phyloP scores from a whole-genome alignment of 2,329 filamentous ascomycete species.

The Apiospora marii region DNA sequence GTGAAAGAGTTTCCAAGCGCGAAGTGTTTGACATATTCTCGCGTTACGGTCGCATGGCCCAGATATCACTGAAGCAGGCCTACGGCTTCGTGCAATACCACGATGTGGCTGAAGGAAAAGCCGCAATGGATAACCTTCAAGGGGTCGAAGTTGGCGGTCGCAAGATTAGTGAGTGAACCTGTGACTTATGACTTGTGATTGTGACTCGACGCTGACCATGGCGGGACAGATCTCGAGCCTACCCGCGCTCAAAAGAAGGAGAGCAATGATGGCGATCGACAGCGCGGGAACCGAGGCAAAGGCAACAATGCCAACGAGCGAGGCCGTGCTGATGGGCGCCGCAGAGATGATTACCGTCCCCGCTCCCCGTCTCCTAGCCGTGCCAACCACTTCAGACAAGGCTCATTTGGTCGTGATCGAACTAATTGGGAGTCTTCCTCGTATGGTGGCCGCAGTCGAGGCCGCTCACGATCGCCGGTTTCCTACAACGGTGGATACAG shows the following conservation, averaged over 20 bases:
- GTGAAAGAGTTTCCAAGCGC: slow-evolving; percentile 90
- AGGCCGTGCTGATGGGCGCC: slow-evolving; percentile 35
- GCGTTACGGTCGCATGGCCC: slow-evolving; percentile 83
- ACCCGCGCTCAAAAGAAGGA: slow-evolving; percentile 87
- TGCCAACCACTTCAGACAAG: slow-evolving; percentile 44
- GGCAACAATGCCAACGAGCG: slow-evolving; percentile 60
- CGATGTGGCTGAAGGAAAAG: slow-evolving; percentile 74
- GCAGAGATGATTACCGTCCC: slow-evolving; percentile 39
- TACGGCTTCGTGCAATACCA: slow-evolving; percentile 98
- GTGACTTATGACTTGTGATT: slow-evolving; percentile 40
- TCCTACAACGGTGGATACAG: slow-evolving; percentile 62
- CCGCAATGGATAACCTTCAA: slow-evolving; percentile 80
- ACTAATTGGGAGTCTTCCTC: slow-evolving; percentile 36
- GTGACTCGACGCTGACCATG: not conserved
- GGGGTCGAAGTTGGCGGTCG: slow-evolving; percentile 85
- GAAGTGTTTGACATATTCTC: slow-evolving; percentile 94
- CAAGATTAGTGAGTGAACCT: slow-evolving; percentile 80
- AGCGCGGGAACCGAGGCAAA: slow-evolving; percentile 51
- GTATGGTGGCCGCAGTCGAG: slow-evolving; percentile 49
- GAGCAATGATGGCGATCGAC: slow-evolving; percentile 71
- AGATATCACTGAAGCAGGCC: slow-evolving; percentile 95
- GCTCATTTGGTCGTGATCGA: slow-evolving; percentile 48
- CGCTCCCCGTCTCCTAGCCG: slow-evolving; percentile 37
- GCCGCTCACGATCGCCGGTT: slow-evolving; percentile 75
- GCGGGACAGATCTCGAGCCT: slow-evolving; percentile 77